Percentiles rank a stretch among this genome's conserved stretches.
phyloP scores from a whole-genome alignment of 768 basidiomycete genomes.

The Termitomyces heimii region DNA sequence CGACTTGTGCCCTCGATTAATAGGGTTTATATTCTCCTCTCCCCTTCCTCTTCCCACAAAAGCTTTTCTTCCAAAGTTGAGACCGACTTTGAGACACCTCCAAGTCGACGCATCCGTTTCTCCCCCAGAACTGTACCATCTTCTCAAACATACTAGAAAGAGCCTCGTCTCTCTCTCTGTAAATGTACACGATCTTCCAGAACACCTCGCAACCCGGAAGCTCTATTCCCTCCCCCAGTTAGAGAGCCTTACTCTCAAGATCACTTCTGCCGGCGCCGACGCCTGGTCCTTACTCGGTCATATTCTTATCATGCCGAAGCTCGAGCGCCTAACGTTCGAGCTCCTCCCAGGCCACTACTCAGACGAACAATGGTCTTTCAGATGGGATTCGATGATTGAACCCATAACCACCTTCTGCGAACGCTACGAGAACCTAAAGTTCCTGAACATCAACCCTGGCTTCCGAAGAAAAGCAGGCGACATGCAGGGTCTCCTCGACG shows the following conservation, averaged over 20 bases:
- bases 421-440: slow-evolving; percentile 2
- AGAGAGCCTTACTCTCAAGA: slow-evolving; percentile 6
- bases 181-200: slow-evolving; percentile 1
- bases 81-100: slow-evolving; percentile 3
- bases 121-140: not conserved
- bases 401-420: slow-evolving; percentile 3
- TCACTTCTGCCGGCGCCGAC: not conserved
- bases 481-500: slow-evolving; percentile 1
- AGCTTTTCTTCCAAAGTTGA: slow-evolving; percentile 2
- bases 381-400: not conserved
- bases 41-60: slow-evolving; percentile 1
- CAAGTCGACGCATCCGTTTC: not conserved
- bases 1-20: slow-evolving; percentile 5
- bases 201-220: not conserved
- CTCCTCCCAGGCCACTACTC: not conserved
- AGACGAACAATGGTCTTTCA: not conserved
- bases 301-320: slow-evolving; percentile 4
- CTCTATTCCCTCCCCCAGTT: slow-evolving; percentile 2
- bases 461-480: not conserved
- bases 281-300: not conserved
- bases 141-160: not conserved
- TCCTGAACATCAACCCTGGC: slow-evolving; percentile 5
- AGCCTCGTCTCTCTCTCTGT: slow-evolving; percentile 6
- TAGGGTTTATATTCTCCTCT: slow-evolving; percentile 1
- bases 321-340: slow-evolving; percentile 6